Base-by-base conservation (phyloP, 805 yeast species). In the Jamesozyma lodderae region DNA sequence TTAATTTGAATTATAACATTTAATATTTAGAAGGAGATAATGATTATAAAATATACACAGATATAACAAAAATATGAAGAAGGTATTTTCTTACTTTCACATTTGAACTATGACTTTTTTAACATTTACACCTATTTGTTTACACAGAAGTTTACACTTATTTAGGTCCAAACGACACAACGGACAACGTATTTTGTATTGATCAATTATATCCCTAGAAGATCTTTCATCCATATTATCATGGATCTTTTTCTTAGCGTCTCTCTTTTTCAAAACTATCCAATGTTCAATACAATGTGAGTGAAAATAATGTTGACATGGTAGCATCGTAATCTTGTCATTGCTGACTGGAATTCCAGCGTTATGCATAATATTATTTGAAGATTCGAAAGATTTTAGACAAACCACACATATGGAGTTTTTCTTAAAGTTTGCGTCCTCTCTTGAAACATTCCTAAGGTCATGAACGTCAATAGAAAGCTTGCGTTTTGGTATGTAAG, bases 221-320 rank as follows among this genome's bases (percentile, higher is more conserved):
- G n/a, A n/a, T 6, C 22, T 18, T 10, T 29, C 22, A 18, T 29
- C 32, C n/a, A n/a, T 7, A 6, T 17, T 16, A 4, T 29, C 32
- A 10, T 4, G 5, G 19, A n/a, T 7, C 13, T n/a, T n/a, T n/a
- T n/a, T n/a, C n/a, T n/a, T n/a, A n/a, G n/a, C n/a, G n/a, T 29
- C 32, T 18, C 22, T 17, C 18, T 13, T 29, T 11, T 16, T 29
- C 22, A 18, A 5, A 9, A n/a, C 14, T 6, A 33, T 13, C 36
- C 36, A 33, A 24, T 25, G 6, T 15, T 18, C 14, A 3, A 33
- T 16, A 13, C 36, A 33, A 7, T 33, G 22, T 10, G 11, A 20
- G 25, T 33, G 36, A n/a, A 33, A 33, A n/a, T n/a, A 17, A 25
- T 33, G 36, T 25, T 33, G 15, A 25, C 36, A 33, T 3, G 36